phyloP scores from a whole-genome alignment of 2,329 filamentous ascomycete genomes.

The Ascochyta lentis region DNA sequence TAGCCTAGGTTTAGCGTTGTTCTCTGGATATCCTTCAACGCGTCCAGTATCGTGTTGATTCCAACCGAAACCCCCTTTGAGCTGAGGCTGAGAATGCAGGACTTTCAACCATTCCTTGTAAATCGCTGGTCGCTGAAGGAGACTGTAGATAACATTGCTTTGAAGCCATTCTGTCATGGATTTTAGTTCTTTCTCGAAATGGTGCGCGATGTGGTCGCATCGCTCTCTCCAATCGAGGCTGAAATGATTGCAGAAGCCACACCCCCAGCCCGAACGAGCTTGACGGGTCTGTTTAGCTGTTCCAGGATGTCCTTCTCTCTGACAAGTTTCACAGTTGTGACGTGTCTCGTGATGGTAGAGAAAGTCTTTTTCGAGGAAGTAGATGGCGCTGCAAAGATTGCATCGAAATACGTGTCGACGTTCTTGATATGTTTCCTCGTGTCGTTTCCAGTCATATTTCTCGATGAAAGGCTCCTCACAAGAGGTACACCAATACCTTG shows the following conservation, averaged over 20 bases:
- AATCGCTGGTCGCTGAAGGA: constrained; percentile 67
- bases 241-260: constrained; percentile 70
- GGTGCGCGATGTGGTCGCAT: constrained; percentile 69
- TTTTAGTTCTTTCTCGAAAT: constrained; percentile 61
- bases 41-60: constrained; percentile 33
- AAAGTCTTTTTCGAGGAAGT: constrained; percentile 71
- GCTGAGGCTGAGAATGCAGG: constrained; percentile 25
- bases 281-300: constrained; percentile 45
- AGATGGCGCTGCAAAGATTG: constrained; percentile 67
- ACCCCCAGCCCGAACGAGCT: constrained; percentile 67
- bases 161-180: constrained; percentile 71
- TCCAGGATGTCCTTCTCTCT: constrained; percentile 55
- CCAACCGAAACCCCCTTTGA: constrained; percentile 28
- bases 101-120: constrained; percentile 60
- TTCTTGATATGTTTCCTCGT: constrained; percentile 72
- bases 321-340: constrained; percentile 64
- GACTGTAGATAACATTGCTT: constrained; percentile 68
- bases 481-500: constrained; percentile 49
- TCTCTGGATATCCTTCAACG: constrained; percentile 41
- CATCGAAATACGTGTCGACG: constrained; percentile 69
- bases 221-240: constrained; percentile 67
- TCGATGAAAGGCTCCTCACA: constrained; percentile 67
- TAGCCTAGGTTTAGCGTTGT: constrained; percentile 24
- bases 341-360: constrained; percentile 69
- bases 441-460: constrained; percentile 72